Conservation (phyloP, 805 yeast species). For the Kodamaea hsintzibuensis region DNA sequence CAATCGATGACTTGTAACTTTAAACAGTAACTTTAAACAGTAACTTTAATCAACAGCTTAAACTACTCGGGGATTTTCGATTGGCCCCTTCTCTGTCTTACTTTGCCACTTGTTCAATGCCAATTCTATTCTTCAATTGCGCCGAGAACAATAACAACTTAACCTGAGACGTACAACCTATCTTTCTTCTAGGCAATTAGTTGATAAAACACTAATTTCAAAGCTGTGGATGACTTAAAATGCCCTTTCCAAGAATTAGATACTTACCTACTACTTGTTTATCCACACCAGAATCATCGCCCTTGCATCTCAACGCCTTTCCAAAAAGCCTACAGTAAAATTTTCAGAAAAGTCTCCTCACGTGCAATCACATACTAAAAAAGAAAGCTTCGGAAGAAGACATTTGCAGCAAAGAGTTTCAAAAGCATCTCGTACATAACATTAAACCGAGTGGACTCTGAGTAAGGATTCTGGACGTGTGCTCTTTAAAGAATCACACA, state of each 20-base stretch:
- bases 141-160: neutral
- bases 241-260: constrained; percentile 1
- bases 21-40: too few species aligned
- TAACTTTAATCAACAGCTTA: too few species aligned
- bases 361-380: neutral
- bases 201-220: neutral
- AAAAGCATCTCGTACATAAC: neutral
- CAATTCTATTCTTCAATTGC: too few species aligned
- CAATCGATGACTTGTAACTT: too few species aligned
- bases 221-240: neutral
- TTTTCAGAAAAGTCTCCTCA: neutral
- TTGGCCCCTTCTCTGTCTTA: too few species aligned
- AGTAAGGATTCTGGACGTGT: too few species aligned
- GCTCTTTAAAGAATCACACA: too few species aligned
- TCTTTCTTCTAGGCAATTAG: neutral
- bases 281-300: neutral
- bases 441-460: neutral
- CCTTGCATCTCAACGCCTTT: neutral
- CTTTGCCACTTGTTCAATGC: too few species aligned
- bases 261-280: too few species aligned
- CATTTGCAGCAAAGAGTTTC: constrained; percentile 1
- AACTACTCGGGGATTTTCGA: too few species aligned
- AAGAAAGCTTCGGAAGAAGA: neutral
- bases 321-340: too few species aligned
- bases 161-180: neutral